phyloP scores from a whole-genome alignment of 73 alveolate genomes.

The Tetrahymena thermophila region DNA sequence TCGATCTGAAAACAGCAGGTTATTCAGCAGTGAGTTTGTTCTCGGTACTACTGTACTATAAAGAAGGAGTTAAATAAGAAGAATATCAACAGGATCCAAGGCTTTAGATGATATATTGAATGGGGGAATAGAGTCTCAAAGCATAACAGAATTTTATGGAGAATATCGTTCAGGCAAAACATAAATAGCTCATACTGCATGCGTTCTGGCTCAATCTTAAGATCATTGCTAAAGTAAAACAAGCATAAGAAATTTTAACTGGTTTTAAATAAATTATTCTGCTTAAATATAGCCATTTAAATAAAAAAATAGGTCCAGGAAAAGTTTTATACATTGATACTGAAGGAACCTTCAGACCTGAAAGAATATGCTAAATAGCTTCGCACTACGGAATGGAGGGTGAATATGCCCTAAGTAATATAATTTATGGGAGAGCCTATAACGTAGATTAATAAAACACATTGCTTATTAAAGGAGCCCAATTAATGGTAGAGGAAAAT shows the following conservation, averaged over 20 bases:
- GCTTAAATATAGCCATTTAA: background rate
- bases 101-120: slow-evolving; percentile 55
- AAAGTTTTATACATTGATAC: slow-evolving; percentile 91
- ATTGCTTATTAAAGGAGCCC: slow-evolving; percentile 62
- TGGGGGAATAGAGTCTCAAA: slow-evolving; percentile 90
- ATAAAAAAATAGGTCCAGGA: slow-evolving; percentile 6
- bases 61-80: background rate
- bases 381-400: slow-evolving; percentile 73
- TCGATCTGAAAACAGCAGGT: background rate
- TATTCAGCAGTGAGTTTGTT: background rate
- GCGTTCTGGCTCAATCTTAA: slow-evolving; percentile 83
- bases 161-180: slow-evolving; percentile 85
- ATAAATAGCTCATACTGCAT: slow-evolving; percentile 79
- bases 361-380: slow-evolving; percentile 79
- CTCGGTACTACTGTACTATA: background rate
- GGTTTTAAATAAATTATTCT: no score
- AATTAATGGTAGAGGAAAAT: slow-evolving; percentile 67
- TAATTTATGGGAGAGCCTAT: slow-evolving; percentile 73
- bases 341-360: slow-evolving; percentile 95
- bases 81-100: slow-evolving; percentile 69
- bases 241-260: no score
- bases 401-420: slow-evolving; percentile 67
- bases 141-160: slow-evolving; percentile 93
- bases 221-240: background rate
- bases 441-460: slow-evolving; percentile 76